phyloP scores from a whole-genome alignment of 768 basidiomycete genomes.

The Pleurotus pulmonarius region DNA sequence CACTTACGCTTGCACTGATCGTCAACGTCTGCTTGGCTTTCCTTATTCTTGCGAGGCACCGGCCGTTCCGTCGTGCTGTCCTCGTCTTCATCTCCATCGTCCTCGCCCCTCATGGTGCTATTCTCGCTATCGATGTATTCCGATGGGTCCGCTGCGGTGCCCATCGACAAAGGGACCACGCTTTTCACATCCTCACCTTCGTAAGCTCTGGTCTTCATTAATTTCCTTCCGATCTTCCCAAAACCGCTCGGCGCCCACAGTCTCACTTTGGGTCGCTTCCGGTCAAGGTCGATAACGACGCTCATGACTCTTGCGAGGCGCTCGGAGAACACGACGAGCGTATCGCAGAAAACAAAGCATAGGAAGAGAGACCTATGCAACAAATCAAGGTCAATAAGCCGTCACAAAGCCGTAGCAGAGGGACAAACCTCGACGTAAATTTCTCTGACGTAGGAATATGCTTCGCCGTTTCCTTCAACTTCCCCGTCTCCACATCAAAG shows the following conservation, averaged over 20 bases:
- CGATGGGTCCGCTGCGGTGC: slow-evolving; percentile 32
- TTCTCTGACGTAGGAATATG: slow-evolving; percentile 20
- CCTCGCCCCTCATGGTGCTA: slow-evolving; percentile 7
- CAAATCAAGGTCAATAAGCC: too few species aligned
- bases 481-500: slow-evolving; percentile 33
- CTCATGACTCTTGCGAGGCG: slow-evolving; percentile 27
- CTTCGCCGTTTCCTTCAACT: slow-evolving; percentile 17
- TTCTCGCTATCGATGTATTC: slow-evolving; percentile 15
- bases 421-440: slow-evolving; percentile 34
- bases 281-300: slow-evolving; percentile 29
- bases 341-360: slow-evolving; percentile 42
- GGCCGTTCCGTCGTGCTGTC: too few species aligned
- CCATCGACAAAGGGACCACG: slow-evolving; percentile 29
- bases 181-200: slow-evolving; percentile 16
- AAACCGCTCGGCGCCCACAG: slow-evolving; percentile 43
- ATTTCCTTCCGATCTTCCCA: slow-evolving; percentile 30
- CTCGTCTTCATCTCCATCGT: slow-evolving; percentile 1
- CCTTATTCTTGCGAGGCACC: too few species aligned
- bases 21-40: slow-evolving; percentile 5
- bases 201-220: slow-evolving; percentile 14
- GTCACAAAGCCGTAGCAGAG: too few species aligned
- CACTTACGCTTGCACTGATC: slow-evolving; percentile 11
- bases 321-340: slow-evolving; percentile 37
- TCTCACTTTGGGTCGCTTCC: slow-evolving; percentile 29
- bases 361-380: slow-evolving; percentile 40